Evolutionary conservation across 805 yeast genomes (phyloP).

Genomic region (Starmerella kuoi): DNA sequence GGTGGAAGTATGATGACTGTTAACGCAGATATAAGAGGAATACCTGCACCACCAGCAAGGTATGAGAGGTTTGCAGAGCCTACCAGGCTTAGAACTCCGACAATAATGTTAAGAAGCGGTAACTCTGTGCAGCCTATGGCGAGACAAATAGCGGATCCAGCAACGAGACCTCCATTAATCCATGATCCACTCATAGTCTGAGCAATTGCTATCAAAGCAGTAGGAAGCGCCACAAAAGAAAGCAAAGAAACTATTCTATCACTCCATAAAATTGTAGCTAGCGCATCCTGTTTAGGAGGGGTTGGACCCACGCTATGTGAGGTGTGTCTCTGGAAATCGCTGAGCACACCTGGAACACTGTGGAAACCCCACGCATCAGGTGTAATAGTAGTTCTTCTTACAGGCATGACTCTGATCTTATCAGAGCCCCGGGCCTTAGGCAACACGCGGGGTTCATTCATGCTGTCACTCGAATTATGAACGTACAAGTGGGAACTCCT

Average conservation of each 20-base stretch:
- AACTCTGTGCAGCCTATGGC: slow-evolving; percentile 5
- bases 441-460: slow-evolving; percentile 3
- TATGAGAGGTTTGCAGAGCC: slow-evolving; percentile 3
- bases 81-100: slow-evolving; percentile 5
- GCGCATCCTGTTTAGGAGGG: not conserved
- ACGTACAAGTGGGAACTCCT: too few species aligned
- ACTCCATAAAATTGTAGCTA: slow-evolving; percentile 3
- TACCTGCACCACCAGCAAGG: not conserved
- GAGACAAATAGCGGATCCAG: slow-evolving; percentile 6
- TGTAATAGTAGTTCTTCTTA: slow-evolving; percentile 23
- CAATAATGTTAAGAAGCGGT: not conserved
- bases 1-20: slow-evolving; percentile 4
- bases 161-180: slow-evolving; percentile 6
- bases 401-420: slow-evolving; percentile 24
- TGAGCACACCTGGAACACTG: slow-evolving; percentile 29
- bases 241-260: slow-evolving; percentile 9
- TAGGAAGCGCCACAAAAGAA: slow-evolving; percentile 12
- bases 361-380: slow-evolving; percentile 30
- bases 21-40: slow-evolving; percentile 3
- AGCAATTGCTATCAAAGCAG: slow-evolving; percentile 9
- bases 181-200: not conserved
- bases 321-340: slow-evolving; percentile 30
- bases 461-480: too few species aligned
- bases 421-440: slow-evolving; percentile 11
- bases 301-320: slow-evolving; percentile 20